Evolutionary conservation across 1,284 basidiomycete species (phyloP).

Genomic region (Pulveroboletus sp.): DNA sequence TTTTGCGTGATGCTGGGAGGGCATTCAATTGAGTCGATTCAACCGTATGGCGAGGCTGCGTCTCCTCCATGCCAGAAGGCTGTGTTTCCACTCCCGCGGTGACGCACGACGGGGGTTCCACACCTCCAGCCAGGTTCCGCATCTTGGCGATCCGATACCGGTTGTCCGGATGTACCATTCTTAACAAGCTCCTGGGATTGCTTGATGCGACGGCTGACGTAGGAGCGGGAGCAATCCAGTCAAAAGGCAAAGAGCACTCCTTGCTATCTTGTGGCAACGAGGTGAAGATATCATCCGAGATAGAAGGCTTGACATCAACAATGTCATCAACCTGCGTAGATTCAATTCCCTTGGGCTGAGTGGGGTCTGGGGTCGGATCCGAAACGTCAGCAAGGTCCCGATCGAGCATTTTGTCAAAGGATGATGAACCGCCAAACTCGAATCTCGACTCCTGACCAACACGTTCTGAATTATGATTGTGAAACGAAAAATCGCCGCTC

Average conservation of each 20-base stretch:
- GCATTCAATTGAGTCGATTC: not conserved
- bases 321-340: conserved; percentile 1
- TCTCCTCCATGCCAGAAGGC: conserved; percentile 19
- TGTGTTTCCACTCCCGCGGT: conserved; percentile 21
- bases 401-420: conserved; percentile 34
- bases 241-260: conserved; percentile 17
- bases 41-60: conserved; percentile 7
- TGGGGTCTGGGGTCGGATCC: conserved; percentile 25
- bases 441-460: conserved; percentile 19
- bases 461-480: conserved; percentile 2
- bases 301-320: not conserved
- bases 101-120: conserved; percentile 20
- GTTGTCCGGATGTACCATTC: conserved; percentile 31
- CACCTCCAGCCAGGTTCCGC: conserved; percentile 19
- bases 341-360: conserved; percentile 20
- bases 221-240: conserved; percentile 25
- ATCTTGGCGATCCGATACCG: conserved; percentile 29
- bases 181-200: conserved; percentile 30
- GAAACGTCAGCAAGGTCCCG: conserved; percentile 21
- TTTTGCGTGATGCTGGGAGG: conserved; percentile 2
- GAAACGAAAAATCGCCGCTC: conserved; percentile 12
- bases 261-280: conserved; percentile 1
- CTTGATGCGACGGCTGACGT: conserved; percentile 20
- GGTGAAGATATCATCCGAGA: not conserved
- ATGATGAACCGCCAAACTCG: conserved; percentile 27